Evolutionary conservation across 2,329 filamentous ascomycete species (phyloP), one percentile per base, ranked within the genome.

Genomic region (Ophiostoma quercus): DNA sequence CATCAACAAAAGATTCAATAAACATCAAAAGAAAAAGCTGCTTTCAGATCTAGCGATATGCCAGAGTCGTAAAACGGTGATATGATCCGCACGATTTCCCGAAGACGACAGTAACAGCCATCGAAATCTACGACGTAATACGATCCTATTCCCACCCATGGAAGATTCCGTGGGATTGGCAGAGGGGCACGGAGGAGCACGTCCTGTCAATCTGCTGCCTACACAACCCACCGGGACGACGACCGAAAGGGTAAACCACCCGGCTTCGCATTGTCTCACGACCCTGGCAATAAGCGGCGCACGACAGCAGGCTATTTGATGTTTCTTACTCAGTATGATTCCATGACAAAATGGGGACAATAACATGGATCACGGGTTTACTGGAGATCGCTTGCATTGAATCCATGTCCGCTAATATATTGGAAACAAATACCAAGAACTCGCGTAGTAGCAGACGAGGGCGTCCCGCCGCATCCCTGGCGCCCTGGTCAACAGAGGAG

Each of bases 361-460:
- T 29, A 29, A 29, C 34, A 34, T 34, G 34, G 34, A 34, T 34
- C 8, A 22, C 25, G 43, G 6, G 7, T 19, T n/a, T n/a, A 6
- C 8, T 47, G 43, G 22, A 29, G 12, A 16, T 34, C 11, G 57
- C 29, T 62, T 62, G 29, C 57, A 34, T 62, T 34, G 57, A 57
- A 25, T 25, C 2, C 11, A 57, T 25, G 9, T 6, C 51, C 51
- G 51, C 51, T 57, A 57, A 57, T 25, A 57, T 57, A 57, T 29
- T 57, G 57, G 32, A 39, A 65, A 37, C 32, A 34, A 65, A 65
- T 65, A 65, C 62, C 62, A 65, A 65, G 62, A 65, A 39, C 62
- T 65, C 19, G 34, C 34, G 34, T 65, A 65, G 32, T 16, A 62
- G 57, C 25, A 29, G 25, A 62, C n/a, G 51, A 57, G n/a, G 51